Percentiles rank a stretch among this genome's conserved stretches.
These are phyloP conservation scores for Ceratocystis variospora DNA, from an alignment of 2,329 filamentous ascomycete species.

Conservation along the genomic window DNA sequence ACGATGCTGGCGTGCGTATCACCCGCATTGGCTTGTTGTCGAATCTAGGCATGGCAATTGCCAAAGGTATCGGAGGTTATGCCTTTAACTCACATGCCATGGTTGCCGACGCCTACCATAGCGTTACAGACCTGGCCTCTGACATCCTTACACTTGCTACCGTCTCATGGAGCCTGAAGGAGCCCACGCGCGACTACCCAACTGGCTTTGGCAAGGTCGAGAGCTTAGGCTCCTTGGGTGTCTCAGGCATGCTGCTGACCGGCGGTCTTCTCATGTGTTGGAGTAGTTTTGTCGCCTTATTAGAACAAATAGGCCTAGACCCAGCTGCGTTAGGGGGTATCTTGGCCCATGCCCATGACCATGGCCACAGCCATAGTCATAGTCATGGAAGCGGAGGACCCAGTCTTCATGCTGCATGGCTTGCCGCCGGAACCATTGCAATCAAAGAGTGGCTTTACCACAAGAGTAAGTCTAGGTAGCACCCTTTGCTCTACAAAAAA, in stretches of 20 bases:
- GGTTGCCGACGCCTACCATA: slow-evolving; percentile 88
- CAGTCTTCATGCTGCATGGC: slow-evolving; percentile 87
- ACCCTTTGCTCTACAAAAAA: not conserved
- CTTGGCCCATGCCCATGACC: slow-evolving; percentile 46
- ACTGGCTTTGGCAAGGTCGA: slow-evolving; percentile 96
- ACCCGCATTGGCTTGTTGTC: slow-evolving; percentile 50
- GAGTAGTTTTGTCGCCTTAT: slow-evolving; percentile 42
- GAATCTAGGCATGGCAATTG: slow-evolving; percentile 87
- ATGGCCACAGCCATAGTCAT: slow-evolving; percentile 51
- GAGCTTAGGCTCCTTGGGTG: slow-evolving; percentile 81
- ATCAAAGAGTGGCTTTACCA: slow-evolving; percentile 96
- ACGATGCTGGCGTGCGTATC: slow-evolving; percentile 50
- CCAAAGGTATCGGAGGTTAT: slow-evolving; percentile 85
- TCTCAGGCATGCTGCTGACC: slow-evolving; percentile 77
- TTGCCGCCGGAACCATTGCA: slow-evolving; percentile 76
- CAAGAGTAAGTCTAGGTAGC: slow-evolving; percentile 57
- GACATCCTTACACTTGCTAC: slow-evolving; percentile 90
- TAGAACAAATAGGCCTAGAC: slow-evolving; percentile 20
- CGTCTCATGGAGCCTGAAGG: slow-evolving; percentile 81
- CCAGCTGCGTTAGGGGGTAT: slow-evolving; percentile 46
- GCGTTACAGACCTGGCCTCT: slow-evolving; percentile 85
- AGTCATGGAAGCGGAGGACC: slow-evolving; percentile 40
- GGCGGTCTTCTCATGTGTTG: slow-evolving; percentile 89
- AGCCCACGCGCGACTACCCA: slow-evolving; percentile 71
- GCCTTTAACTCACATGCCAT: slow-evolving; percentile 89